phyloP scores from a whole-genome alignment of 2,329 filamentous ascomycete species.

The Blumeria hordei region DNA sequence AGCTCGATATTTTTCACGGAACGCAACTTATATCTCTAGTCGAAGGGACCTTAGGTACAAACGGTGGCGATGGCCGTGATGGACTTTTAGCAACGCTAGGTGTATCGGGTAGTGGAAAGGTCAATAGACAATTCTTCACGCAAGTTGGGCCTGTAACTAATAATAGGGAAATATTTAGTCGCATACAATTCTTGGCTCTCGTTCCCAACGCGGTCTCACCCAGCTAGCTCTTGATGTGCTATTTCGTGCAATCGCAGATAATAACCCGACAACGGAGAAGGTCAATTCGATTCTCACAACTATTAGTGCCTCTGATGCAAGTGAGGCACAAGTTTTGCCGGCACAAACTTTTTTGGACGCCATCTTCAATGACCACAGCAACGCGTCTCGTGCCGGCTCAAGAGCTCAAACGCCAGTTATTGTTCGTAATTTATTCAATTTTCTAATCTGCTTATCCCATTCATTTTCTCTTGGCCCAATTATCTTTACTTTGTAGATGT shows the following conservation, averaged over 20 bases:
- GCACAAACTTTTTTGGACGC: slow-evolving; percentile 58
- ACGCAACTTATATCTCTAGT: slow-evolving; percentile 53
- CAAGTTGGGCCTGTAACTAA: background rate
- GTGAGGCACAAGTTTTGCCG: slow-evolving; percentile 54
- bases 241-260: slow-evolving; percentile 55
- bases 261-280: slow-evolving; percentile 37
- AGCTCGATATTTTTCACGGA: slow-evolving; percentile 68
- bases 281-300: slow-evolving; percentile 44
- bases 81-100: slow-evolving; percentile 77
- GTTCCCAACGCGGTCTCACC: slow-evolving; percentile 64
- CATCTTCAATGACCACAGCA: slow-evolving; percentile 41
- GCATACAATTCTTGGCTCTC: slow-evolving; percentile 83
- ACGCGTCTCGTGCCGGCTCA: slow-evolving; percentile 30
- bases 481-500: no score
- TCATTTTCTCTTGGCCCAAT: background rate
- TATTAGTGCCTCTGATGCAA: slow-evolving; percentile 50
- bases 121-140: slow-evolving; percentile 16
- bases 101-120: slow-evolving; percentile 91
- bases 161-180: slow-evolving; percentile 29
- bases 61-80: slow-evolving; percentile 60
- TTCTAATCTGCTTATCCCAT: background rate
- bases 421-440: slow-evolving; percentile 23
- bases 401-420: slow-evolving; percentile 46
- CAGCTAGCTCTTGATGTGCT: slow-evolving; percentile 79
- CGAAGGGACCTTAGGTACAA: slow-evolving; percentile 52